These are phyloP conservation scores for Boletellus dicymbophilus DNA, from an alignment of 1,284 basidiomycete genomes.

Conservation along the genomic window DNA sequence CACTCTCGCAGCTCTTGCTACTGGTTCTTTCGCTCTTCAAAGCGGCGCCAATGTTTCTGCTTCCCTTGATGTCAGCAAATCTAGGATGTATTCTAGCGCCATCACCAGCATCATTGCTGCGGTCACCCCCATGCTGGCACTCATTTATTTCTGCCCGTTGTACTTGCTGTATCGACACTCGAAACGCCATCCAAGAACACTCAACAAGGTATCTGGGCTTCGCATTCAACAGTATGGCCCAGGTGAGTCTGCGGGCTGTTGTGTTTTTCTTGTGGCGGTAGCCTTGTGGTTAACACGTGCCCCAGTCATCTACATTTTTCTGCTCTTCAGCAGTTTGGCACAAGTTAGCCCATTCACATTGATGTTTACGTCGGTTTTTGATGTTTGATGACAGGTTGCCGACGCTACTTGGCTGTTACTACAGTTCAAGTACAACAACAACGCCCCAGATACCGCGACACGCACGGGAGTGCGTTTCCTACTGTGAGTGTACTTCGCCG, in stretches of 20 bases:
- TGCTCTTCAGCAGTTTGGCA: constrained; percentile 48
- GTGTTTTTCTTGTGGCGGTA: background rate
- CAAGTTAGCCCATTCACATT: constrained; percentile 37
- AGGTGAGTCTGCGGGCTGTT: constrained; percentile 39
- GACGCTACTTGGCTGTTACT: constrained; percentile 55
- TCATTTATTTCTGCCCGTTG: constrained; percentile 49
- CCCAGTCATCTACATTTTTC: constrained; percentile 48
- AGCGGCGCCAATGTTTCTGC: constrained; percentile 12
- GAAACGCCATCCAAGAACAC: constrained; percentile 42
- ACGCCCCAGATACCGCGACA: constrained; percentile 45
- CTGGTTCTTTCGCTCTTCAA: constrained; percentile 34
- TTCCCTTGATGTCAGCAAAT: constrained; percentile 25
- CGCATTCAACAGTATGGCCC: constrained; percentile 50
- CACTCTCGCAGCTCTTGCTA: constrained; percentile 35
- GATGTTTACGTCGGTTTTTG: background rate
- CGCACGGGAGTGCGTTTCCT: constrained; percentile 44
- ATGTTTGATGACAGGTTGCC: constrained; percentile 47
- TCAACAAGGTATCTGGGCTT: constrained; percentile 50
- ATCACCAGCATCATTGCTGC: constrained; percentile 47
- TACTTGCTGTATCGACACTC: constrained; percentile 48
- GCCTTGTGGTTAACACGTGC: constrained; percentile 30
- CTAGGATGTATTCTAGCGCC: constrained; percentile 39
- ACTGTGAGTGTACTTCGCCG: constrained; percentile 39
- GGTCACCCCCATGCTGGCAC: constrained; percentile 45
- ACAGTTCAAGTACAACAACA: constrained; percentile 50